Conservation (phyloP, 2,329 filamentous ascomycete genomes). For the Fusarium paranaense region DNA sequence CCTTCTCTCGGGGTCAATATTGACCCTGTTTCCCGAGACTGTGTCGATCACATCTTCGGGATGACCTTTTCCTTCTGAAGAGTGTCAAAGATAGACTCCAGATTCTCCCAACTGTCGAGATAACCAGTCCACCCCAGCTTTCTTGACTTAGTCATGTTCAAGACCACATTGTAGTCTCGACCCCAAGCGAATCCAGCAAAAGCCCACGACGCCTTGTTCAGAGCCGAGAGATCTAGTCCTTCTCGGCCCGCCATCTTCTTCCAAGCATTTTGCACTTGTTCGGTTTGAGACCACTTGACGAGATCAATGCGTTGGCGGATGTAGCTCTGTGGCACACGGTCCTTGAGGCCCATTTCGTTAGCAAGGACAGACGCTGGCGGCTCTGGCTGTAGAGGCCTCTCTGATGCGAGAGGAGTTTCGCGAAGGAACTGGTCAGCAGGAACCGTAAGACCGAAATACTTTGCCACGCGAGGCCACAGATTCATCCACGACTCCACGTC, state of each 20-base stretch:
- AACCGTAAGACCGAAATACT: neutral
- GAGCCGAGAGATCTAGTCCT: neutral
- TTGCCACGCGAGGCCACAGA: neutral
- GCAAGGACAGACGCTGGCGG: neutral
- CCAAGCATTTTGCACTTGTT: neutral
- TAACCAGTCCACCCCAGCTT: neutral
- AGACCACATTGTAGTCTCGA: neutral
- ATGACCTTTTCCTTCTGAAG: neutral
- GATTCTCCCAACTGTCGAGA: neutral
- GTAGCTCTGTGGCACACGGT: neutral
- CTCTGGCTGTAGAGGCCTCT: neutral
- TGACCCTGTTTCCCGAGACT: too few species aligned
- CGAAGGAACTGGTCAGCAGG: neutral
- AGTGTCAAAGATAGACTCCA: neutral
- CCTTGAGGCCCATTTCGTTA: neutral
- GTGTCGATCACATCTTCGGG: too few species aligned
- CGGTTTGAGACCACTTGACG: neutral
- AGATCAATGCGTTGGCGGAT: neutral
- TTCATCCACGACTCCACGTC: neutral
- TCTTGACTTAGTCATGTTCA: neutral
- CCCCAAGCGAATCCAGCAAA: neutral
- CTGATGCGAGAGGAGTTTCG: neutral
- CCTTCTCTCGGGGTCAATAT: too few species aligned
- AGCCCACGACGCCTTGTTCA: neutral
- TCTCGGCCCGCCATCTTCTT: neutral